Evolutionary conservation across 225 moss, liverwort and hornwort species (phyloP).

Genomic region (Physcomitrellopsis africana): DNA sequence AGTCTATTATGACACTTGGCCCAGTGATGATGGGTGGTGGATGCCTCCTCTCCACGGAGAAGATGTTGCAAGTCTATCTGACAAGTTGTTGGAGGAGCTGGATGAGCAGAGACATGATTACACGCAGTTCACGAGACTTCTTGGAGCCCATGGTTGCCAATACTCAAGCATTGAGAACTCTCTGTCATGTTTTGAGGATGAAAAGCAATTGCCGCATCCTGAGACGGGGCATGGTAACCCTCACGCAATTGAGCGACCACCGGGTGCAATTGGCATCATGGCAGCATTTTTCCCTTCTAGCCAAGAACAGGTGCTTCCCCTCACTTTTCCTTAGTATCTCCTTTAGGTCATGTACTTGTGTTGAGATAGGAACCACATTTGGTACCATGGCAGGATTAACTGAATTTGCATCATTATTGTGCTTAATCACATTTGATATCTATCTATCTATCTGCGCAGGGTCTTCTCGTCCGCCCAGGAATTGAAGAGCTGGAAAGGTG

Average conservation of each 20-base stretch:
- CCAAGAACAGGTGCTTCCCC: conserved; percentile 16
- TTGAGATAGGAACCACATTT: too few relatives aligned
- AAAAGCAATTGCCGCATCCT: conserved; percentile 23
- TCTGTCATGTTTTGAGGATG: conserved; percentile 22
- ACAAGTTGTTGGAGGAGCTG: conserved; percentile 28
- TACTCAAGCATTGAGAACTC: conserved; percentile 22
- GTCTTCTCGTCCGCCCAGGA: conserved; percentile 19
- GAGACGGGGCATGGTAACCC: background rate
- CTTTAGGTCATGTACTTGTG: too few relatives aligned
- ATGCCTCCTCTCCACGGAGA: conserved; percentile 36
- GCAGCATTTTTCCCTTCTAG: conserved; percentile 3
- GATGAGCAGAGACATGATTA: conserved; percentile 32
- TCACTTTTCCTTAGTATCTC: too few relatives aligned
- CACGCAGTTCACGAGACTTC: conserved; percentile 13
- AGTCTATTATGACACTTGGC: conserved; percentile 23
- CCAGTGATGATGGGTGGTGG: conserved; percentile 29
- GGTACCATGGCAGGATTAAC: too few relatives aligned
- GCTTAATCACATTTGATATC: too few relatives aligned
- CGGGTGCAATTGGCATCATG: background rate
- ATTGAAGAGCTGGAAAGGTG: conserved; percentile 14
- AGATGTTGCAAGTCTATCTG: conserved; percentile 26
- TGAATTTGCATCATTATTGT: too few relatives aligned
- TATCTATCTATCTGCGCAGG: conserved; percentile 21
- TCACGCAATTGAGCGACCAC: too few relatives aligned
- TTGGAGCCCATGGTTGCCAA: conserved; percentile 25